phyloP scores from a whole-genome alignment of 441 rosid genomes.

The Mallotus japonicus region DNA sequence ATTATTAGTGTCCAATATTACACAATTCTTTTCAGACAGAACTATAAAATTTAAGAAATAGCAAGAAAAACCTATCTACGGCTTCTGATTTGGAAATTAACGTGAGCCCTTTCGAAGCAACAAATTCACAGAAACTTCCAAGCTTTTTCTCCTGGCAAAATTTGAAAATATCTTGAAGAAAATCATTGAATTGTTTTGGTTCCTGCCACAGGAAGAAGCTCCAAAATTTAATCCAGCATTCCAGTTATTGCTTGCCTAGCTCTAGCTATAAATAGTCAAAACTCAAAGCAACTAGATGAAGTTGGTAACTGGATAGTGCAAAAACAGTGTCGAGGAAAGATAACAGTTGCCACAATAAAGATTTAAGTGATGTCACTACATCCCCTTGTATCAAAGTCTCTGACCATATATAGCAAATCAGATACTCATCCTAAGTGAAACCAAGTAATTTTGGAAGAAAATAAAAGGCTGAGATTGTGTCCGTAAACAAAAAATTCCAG shows the following conservation, averaged over 20 bases:
- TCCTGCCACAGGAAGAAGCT: constrained; percentile 52
- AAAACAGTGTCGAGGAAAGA: background rate
- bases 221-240: background rate
- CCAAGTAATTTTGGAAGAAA: background rate
- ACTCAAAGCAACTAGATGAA: background rate
- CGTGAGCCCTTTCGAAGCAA: constrained; percentile 47
- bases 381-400: background rate
- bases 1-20: background rate
- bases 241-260: background rate
- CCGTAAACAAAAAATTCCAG: background rate
- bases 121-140: constrained; percentile 43
- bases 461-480: background rate
- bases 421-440: background rate
- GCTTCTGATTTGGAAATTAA: constrained; percentile 85
- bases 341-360: no score
- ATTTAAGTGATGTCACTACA: background rate
- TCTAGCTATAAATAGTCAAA: background rate
- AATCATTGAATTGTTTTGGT: constrained; percentile 75
- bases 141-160: constrained; percentile 44
- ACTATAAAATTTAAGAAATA: background rate
- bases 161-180: constrained; percentile 39
- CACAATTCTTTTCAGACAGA: background rate
- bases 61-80: constrained; percentile 59
- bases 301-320: background rate
- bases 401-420: background rate